Percentiles rank a stretch among this genome's conserved stretches.
Evolutionary conservation across 768 basidiomycete genomes (phyloP).

Genomic region (Mycena olivaceomarginata): DNA sequence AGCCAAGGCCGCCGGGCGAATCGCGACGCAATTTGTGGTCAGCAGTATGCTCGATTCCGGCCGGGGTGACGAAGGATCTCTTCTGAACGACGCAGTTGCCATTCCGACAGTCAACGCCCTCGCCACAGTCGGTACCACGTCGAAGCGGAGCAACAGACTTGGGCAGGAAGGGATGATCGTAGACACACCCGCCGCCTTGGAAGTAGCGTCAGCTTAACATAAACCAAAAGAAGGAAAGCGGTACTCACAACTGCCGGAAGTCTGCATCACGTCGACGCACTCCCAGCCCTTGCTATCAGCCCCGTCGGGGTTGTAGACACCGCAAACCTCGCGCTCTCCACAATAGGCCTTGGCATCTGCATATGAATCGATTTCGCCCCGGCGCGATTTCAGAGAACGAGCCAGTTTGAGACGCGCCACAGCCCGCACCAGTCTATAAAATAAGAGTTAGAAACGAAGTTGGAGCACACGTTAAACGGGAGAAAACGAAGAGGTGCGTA

Average conservation of each 20-base stretch:
- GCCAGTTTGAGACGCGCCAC: conserved; percentile 25
- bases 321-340: conserved; percentile 27
- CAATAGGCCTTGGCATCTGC: conserved; percentile 17
- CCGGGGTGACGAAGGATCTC: conserved; percentile 1
- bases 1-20: neutral
- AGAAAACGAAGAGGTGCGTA: neutral
- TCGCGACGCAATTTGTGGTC: neutral
- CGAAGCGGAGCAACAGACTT: neutral
- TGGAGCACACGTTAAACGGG: neutral
- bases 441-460: conserved; percentile 11
- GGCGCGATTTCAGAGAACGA: conserved; percentile 38
- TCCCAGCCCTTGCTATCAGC: conserved; percentile 13
- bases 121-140: conserved; percentile 25
- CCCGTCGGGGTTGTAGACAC: conserved; percentile 1
- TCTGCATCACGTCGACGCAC: conserved; percentile 22
- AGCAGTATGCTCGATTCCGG: neutral
- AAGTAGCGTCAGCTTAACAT: neutral
- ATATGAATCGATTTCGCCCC: conserved; percentile 18
- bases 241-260: conserved; percentile 35
- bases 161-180: conserved; percentile 28
- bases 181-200: conserved; percentile 39
- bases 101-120: conserved; percentile 22
- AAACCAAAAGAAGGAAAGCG: neutral
- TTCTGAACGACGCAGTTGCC: conserved; percentile 38
- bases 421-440: neutral